Evolutionary conservation across 2,329 filamentous ascomycete species (phyloP).

Genomic region (Gyromitra esculenta): DNA sequence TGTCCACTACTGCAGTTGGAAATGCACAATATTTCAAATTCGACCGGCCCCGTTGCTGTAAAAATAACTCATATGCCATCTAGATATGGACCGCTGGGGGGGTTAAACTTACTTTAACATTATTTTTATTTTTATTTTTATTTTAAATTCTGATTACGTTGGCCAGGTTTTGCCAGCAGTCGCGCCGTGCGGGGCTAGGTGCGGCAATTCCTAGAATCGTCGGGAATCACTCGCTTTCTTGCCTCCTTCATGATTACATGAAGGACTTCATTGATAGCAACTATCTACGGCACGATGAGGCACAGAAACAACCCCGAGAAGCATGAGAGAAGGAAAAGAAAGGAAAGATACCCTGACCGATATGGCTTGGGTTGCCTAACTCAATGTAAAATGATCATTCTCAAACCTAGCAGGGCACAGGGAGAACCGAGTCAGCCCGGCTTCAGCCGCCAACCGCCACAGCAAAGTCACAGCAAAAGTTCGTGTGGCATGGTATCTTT

Average conservation of each 20-base stretch:
- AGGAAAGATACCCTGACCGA: not conserved
- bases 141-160: not conserved
- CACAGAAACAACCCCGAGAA: slow-evolving; percentile 7
- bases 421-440: not conserved
- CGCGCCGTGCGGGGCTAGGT: not conserved
- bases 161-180: not conserved
- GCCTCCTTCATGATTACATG: not conserved
- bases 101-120: slow-evolving; percentile 2
- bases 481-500: not conserved
- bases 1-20: slow-evolving; percentile 14
- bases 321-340: not conserved
- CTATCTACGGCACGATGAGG: slow-evolving; percentile 8
- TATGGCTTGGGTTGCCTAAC: not conserved
- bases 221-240: slow-evolving; percentile 8
- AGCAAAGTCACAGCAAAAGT: not conserved
- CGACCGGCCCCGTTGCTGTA: not conserved
- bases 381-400: slow-evolving; percentile 5
- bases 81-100: not conserved
- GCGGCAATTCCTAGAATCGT: slow-evolving; percentile 18
- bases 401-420: not conserved
- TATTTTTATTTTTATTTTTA: not conserved
- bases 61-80: not conserved
- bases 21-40: slow-evolving; percentile 6
- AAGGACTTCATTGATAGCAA: not conserved
- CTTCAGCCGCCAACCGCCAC: not conserved